Conservation (phyloP, 75 land plant species). For the Isoetes taiwanensis region DNA sequence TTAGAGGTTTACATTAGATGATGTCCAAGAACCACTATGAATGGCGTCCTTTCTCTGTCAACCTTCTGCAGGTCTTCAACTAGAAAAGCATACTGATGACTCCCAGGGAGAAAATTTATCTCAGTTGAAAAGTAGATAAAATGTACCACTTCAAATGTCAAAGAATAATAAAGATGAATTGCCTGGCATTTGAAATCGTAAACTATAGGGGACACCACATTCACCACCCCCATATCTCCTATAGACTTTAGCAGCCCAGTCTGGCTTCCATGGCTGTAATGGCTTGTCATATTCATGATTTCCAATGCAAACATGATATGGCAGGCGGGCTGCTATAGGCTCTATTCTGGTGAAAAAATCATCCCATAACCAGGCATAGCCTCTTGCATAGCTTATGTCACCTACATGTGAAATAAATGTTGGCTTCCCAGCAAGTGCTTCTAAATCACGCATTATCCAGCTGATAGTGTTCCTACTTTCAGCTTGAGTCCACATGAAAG, state of each 20-base stretch:
- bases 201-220: slow-evolving; percentile 91
- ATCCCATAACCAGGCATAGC: slow-evolving; percentile 88
- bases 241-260: slow-evolving; percentile 41
- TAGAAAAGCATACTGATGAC: slow-evolving; percentile 56
- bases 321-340: slow-evolving; percentile 61
- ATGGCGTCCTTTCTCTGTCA: slow-evolving; percentile 61
- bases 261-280: slow-evolving; percentile 71
- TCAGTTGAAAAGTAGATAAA: slow-evolving; percentile 86
- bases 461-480: slow-evolving; percentile 63
- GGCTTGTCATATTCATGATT: slow-evolving; percentile 97
- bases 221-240: slow-evolving; percentile 86
- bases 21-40: slow-evolving; percentile 80
- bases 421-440: slow-evolving; percentile 54
- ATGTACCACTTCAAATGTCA: slow-evolving; percentile 57
- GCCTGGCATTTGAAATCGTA: slow-evolving; percentile 81
- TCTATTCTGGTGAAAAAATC: slow-evolving; percentile 61
- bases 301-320: slow-evolving; percentile 84
- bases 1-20: slow-evolving; percentile 84
- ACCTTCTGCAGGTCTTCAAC: slow-evolving; percentile 51
- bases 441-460: slow-evolving; percentile 66
- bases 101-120: slow-evolving; percentile 66
- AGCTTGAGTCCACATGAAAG: slow-evolving; percentile 61
- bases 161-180: slow-evolving; percentile 64
- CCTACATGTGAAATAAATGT: slow-evolving; percentile 80
- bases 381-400: slow-evolving; percentile 89